Conservation (phyloP, 2,329 filamentous ascomycete species). For the Acephala macrosclerotiorum region DNA sequence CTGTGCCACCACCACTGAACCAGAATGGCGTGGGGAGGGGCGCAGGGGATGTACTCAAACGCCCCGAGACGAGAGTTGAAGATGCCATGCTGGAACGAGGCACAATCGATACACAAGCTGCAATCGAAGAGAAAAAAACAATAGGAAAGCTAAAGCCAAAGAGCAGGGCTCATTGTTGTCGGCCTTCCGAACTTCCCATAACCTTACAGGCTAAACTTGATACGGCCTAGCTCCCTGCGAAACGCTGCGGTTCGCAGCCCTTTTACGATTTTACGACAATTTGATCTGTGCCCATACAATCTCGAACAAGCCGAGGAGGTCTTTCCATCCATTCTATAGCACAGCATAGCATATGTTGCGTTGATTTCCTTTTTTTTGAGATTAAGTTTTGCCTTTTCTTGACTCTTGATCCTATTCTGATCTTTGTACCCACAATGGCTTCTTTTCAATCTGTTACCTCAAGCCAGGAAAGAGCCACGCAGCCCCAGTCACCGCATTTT, state of each 20-base stretch:
- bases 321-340: not conserved
- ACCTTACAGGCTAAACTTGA: constrained; percentile 1
- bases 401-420: not conserved
- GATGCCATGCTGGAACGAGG: not conserved
- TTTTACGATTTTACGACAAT: not conserved
- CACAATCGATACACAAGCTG: not conserved
- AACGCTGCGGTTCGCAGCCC: not conserved
- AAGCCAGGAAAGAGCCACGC: not conserved
- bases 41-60: not conserved
- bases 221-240: not conserved
- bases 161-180: not conserved
- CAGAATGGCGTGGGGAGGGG: constrained; percentile 9
- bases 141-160: not conserved
- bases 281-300: not conserved
- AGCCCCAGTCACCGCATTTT: not conserved
- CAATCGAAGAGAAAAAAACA: not conserved
- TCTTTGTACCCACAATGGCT: not conserved
- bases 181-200: not conserved
- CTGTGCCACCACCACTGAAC: not conserved
- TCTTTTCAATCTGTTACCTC: not conserved
- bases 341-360: not conserved
- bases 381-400: not conserved
- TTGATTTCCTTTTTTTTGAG: not conserved
- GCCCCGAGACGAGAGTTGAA: not conserved
- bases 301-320: not conserved